A percentile compares a stretch with the other conserved stretches of the same genome.
Conservation (phyloP, 179 eudicot species). For the Heliamphora pulchella region DNA sequence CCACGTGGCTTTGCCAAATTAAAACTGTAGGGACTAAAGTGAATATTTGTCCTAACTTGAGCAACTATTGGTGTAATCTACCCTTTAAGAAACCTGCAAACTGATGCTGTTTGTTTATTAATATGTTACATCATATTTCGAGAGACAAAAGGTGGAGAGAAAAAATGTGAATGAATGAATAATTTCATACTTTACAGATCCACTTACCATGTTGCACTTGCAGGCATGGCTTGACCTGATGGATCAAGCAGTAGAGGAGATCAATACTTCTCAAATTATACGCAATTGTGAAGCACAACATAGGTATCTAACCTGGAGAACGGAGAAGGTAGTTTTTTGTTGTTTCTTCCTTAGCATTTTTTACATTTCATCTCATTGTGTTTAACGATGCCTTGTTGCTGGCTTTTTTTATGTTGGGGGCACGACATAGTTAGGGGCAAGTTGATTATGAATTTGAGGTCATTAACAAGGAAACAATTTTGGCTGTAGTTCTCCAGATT, state of each 20-base stretch:
- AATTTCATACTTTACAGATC: too few species aligned
- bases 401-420: too few species aligned
- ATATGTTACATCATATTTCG: neutral
- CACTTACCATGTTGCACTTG: constrained; percentile 11
- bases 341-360: neutral
- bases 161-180: neutral
- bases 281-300: constrained; percentile 70
- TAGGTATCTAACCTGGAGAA: constrained; percentile 83
- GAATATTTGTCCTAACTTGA: too few species aligned
- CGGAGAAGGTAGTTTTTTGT: constrained; percentile 48
- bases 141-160: neutral
- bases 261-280: constrained; percentile 32
- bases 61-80: too few species aligned
- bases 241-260: constrained; percentile 49
- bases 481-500: neutral
- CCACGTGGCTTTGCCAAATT: too few species aligned
- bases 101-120: neutral
- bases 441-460: neutral
- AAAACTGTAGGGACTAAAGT: too few species aligned
- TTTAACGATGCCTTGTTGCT: too few species aligned
- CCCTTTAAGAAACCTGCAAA: too few species aligned
- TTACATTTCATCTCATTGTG: neutral
- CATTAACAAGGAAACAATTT: neutral
- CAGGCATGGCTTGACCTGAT: constrained; percentile 85
- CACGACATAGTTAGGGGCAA: neutral